phyloP scores from a whole-genome alignment of 129 eudicot genomes.

The Ambrosia artemisiifolia region DNA sequence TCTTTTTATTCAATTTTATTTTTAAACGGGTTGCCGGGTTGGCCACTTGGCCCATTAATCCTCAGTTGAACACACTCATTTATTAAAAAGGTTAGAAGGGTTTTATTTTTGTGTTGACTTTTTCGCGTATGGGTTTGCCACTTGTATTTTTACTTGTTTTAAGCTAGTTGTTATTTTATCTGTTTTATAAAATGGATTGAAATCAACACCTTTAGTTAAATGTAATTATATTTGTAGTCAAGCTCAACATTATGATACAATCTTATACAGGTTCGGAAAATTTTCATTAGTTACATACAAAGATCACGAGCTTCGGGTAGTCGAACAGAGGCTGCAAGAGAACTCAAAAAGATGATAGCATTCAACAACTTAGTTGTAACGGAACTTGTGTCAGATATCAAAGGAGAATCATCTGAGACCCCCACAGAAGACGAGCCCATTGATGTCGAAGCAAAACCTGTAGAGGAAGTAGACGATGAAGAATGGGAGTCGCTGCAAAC shows the following conservation, averaged over 20 bases:
- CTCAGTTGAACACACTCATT: background rate
- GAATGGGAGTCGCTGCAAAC: slow-evolving; percentile 84
- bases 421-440: slow-evolving; percentile 39
- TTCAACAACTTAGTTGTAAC: slow-evolving; percentile 83
- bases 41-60: background rate
- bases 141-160: background rate
- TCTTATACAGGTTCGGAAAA: slow-evolving; percentile 62
- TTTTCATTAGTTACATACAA: slow-evolving; percentile 69
- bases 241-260: background rate
- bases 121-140: background rate
- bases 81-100: background rate
- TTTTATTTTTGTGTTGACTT: background rate
- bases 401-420: slow-evolving; percentile 77
- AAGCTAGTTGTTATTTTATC: background rate
- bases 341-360: slow-evolving; percentile 75
- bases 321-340: slow-evolving; percentile 71
- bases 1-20: background rate
- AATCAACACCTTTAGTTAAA: background rate
- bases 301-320: slow-evolving; percentile 59
- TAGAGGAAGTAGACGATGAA: slow-evolving; percentile 46
- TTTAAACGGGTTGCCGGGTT: background rate
- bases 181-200: background rate
- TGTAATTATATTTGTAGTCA: background rate
- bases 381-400: slow-evolving; percentile 76
- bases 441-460: slow-evolving; percentile 36